Percentiles rank a stretch among this genome's conserved stretches.
These are phyloP conservation scores for Talaromyces rugulosus DNA, from an alignment of 2,329 filamentous ascomycete species.

Conservation along the genomic window DNA sequence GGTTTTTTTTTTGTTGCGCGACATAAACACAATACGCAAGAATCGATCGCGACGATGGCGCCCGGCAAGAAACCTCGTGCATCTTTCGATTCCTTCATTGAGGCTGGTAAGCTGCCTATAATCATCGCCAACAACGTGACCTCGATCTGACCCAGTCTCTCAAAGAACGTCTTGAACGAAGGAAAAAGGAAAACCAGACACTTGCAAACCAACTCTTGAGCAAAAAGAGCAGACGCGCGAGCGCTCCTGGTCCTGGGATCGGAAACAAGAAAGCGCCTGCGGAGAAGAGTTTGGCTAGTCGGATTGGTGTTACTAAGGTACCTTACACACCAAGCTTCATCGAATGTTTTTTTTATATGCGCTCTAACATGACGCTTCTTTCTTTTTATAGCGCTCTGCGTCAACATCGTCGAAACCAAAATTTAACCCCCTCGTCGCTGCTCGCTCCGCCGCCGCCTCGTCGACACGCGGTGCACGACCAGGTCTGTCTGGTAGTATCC, in stretches of 20 bases:
- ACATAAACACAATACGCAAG: not conserved
- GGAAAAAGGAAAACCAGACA: conserved; percentile 52
- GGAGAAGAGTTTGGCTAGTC: conserved; percentile 50
- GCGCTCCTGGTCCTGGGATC: conserved; percentile 41
- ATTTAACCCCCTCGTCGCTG: conserved; percentile 32
- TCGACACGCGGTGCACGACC: not conserved
- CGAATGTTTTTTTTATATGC: not conserved
- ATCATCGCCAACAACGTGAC: conserved; percentile 5
- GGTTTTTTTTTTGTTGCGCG: not conserved
- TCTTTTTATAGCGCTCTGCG: conserved; percentile 30
- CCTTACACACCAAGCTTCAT: not conserved
- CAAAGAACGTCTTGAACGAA: conserved; percentile 39
- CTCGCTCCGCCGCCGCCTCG: conserved; percentile 14
- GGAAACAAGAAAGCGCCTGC: conserved; percentile 39
- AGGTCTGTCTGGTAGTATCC: conserved; percentile 21
- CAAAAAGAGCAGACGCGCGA: conserved; percentile 45
- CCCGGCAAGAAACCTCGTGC: conserved; percentile 29
- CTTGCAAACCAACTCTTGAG: conserved; percentile 59
- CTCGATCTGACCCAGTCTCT: not conserved
- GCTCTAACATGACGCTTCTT: not conserved
- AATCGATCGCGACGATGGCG: conserved; percentile 13
- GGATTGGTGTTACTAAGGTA: conserved; percentile 58
- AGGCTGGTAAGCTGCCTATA: conserved; percentile 39
- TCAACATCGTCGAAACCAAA: conserved; percentile 37
- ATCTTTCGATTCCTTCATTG: conserved; percentile 50